Conservation (phyloP, 1,284 basidiomycete genomes). For the Exsudoporus floridanus region DNA sequence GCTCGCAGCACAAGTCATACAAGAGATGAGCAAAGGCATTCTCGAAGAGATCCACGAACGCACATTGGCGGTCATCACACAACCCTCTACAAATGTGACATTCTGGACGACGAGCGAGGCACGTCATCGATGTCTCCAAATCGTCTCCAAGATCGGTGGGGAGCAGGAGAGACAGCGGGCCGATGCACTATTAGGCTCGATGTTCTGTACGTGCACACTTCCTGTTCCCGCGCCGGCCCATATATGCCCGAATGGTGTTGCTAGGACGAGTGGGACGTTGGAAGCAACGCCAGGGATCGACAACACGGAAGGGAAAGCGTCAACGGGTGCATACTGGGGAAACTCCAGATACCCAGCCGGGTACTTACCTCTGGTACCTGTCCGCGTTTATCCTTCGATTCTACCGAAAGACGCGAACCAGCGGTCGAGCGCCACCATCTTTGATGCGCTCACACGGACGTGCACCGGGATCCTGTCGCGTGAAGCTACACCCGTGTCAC, state of each 20-base stretch:
- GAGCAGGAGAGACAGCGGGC: conserved; percentile 58
- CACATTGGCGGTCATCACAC: conserved; percentile 27
- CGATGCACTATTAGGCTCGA: conserved; percentile 50
- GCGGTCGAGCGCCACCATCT: conserved; percentile 35
- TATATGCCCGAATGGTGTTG: background rate
- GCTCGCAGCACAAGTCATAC: conserved; percentile 61
- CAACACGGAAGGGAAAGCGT: background rate
- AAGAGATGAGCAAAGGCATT: conserved; percentile 69
- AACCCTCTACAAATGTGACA: conserved; percentile 37
- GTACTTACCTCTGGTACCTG: conserved; percentile 56
- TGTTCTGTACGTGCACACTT: background rate
- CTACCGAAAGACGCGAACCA: conserved; percentile 10
- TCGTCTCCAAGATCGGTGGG: conserved; percentile 73
- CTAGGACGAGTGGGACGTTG: background rate
- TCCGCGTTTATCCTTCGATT: conserved; percentile 45
- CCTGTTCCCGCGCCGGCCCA: background rate
- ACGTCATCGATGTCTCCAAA: conserved; percentile 62
- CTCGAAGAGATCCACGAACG: conserved; percentile 62
- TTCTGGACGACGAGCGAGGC: conserved; percentile 83
- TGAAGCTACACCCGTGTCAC: conserved; percentile 37
- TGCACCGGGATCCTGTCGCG: conserved; percentile 53
- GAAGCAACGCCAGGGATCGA: background rate
- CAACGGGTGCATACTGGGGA: conserved; percentile 50
- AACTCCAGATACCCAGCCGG: conserved; percentile 54
- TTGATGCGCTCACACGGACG: conserved; percentile 45